Evolutionary conservation across 352 stramenopile species (phyloP).

Genomic region (Aphanomyces invadans): DNA sequence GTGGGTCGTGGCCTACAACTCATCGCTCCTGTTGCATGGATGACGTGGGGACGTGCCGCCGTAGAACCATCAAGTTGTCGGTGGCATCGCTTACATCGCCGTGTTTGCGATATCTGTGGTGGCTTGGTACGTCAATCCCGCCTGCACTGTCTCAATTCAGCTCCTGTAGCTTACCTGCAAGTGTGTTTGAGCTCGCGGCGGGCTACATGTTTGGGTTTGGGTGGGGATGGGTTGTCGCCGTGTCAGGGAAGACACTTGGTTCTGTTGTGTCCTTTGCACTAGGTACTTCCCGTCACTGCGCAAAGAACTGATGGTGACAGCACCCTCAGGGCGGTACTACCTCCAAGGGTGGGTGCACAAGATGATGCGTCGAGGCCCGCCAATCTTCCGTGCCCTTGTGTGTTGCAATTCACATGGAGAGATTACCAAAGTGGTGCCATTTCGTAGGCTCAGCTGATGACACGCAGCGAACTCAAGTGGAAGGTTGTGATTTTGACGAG

Average conservation of each 20-base stretch:
- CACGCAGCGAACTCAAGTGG: conserved; percentile 13
- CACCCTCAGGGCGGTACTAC: conserved; percentile 35
- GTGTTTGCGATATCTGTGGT: conserved; percentile 6
- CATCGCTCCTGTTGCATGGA: not conserved
- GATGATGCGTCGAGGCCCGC: conserved; percentile 67
- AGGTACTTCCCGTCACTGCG: conserved; percentile 21
- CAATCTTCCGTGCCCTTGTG: conserved; percentile 43
- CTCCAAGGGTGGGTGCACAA: conserved; percentile 48
- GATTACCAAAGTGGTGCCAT: too few species aligned
- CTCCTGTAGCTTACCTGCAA: conserved; percentile 52
- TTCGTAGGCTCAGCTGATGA: conserved; percentile 32
- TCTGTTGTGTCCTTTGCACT: conserved; percentile 64
- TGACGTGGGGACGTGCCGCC: not conserved
- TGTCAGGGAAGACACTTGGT: conserved; percentile 53
- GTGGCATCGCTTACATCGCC: conserved; percentile 11
- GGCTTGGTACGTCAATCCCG: not conserved
- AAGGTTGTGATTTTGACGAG: conserved; percentile 68
- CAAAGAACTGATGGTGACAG: not conserved
- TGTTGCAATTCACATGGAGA: conserved; percentile 37
- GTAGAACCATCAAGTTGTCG: not conserved
- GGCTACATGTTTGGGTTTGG: conserved; percentile 76
- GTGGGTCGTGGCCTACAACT: conserved; percentile 26
- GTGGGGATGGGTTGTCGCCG: conserved; percentile 54
- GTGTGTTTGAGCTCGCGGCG: conserved; percentile 63
- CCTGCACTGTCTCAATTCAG: not conserved